Percentiles rank a stretch among this genome's conserved stretches.
phyloP scores from a whole-genome alignment of 177 flowering plant genomes.

The Vitis hybrid region DNA sequence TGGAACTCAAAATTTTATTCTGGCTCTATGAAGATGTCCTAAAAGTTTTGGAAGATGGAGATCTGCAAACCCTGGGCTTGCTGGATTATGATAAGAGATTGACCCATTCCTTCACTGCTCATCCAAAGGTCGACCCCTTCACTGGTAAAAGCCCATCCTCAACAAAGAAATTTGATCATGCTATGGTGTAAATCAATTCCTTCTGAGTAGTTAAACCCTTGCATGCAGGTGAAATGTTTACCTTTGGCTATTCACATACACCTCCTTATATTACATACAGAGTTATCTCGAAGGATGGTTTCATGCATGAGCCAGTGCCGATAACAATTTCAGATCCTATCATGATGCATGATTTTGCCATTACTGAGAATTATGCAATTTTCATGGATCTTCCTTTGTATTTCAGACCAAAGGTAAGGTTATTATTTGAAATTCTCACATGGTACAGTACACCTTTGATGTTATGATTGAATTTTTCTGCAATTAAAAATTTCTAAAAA shows the following conservation, averaged over 20 bases:
- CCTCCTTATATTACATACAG: constrained; percentile 92
- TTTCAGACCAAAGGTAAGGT: constrained; percentile 81
- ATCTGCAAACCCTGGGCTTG: constrained; percentile 92
- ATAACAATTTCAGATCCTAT: constrained; percentile 82
- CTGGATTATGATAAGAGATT: constrained; percentile 94
- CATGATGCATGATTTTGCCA: constrained; percentile 99
- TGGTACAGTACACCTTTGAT: too few species aligned
- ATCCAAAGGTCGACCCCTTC: constrained; percentile 90
- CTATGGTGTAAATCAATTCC: background rate
- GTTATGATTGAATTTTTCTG: too few species aligned
- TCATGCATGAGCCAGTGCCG: constrained; percentile 95
- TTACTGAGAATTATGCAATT: constrained; percentile 90
- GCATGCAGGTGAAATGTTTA: constrained; percentile 92
- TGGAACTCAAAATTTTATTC: background rate
- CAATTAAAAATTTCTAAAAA: too few species aligned
- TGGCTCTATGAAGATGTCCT: constrained; percentile 61
- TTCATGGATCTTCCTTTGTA: constrained; percentile 94
- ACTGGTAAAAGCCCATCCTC: constrained; percentile 60
- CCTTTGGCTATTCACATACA: constrained; percentile 81
- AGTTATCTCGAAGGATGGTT: constrained; percentile 86
- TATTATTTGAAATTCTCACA: background rate
- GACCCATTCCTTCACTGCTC: constrained; percentile 90
- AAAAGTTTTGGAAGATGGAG: constrained; percentile 93
- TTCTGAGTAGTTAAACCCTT: constrained; percentile 20
- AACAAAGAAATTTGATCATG: background rate